Evolutionary conservation across 352 stramenopile species (phyloP).

Genomic region (Pythium coloratum): DNA sequence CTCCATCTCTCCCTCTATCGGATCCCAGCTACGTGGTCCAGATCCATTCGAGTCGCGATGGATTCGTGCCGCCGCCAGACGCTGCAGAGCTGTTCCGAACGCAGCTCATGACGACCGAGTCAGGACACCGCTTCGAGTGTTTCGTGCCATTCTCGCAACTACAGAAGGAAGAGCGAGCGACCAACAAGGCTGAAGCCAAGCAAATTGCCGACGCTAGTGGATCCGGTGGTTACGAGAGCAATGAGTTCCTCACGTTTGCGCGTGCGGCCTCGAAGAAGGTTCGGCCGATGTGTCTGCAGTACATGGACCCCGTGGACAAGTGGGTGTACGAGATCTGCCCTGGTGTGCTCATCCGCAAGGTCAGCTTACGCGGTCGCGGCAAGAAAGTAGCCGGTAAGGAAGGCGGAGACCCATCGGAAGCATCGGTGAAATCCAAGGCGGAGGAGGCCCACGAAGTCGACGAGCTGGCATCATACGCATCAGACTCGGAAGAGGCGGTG

Average conservation of each 20-base stretch:
- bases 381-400: not conserved
- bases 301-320: conserved; percentile 41
- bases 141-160: conserved; percentile 49
- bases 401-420: not conserved
- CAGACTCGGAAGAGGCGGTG: conserved; percentile 32
- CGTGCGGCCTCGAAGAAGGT: conserved; percentile 57
- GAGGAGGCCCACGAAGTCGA: conserved; percentile 11
- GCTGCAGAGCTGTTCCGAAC: conserved; percentile 29
- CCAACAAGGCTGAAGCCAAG: not conserved
- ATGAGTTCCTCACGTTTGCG: conserved; percentile 47
- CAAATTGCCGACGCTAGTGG: not conserved
- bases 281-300: conserved; percentile 65
- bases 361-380: conserved; percentile 28
- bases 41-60: conserved; percentile 49
- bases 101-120: conserved; percentile 64
- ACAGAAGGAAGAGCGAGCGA: conserved; percentile 5
- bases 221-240: conserved; percentile 7
- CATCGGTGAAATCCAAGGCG: not conserved
- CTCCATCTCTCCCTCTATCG: not conserved
- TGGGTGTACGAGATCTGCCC: conserved; percentile 76
- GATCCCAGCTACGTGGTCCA: conserved; percentile 71
- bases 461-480: conserved; percentile 18
- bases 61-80: conserved; percentile 29
- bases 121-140: conserved; percentile 71
- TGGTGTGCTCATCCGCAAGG: conserved; percentile 52